Evolutionary conservation across 371 early-diverging fungal species (phyloP), one percentile per base, ranked within the genome.

Genomic region (Haplosporangium sp.): DNA sequence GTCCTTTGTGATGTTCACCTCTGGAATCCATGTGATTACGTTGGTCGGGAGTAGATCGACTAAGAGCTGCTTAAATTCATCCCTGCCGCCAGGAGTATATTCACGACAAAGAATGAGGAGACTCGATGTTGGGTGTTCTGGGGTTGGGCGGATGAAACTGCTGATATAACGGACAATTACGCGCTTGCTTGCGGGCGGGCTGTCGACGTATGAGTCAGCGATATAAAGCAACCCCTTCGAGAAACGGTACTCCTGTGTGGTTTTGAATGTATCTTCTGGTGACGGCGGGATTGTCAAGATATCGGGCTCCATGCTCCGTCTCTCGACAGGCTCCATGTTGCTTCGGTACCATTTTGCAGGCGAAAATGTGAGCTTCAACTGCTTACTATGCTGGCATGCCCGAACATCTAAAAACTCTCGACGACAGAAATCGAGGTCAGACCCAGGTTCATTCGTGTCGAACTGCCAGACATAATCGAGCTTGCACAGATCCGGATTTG

Each of bases 11-110:
- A 36, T n/a, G 10, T 40, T 5, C 2, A 9, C 6, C 2, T 62
- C 62, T 0, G 73, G 73, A 8, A 72, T 56, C 66, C 73, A 72
- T 52, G 73, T 72, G 12, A 53, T 29, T 2, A 20, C 12, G 21
- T 50, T 29, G 4, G 0, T 12, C 5, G 66, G 62, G 6, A 72
- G 52, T 12, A 61, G n/a, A 10, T 38, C 8, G 13, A 9, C 6
- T 0, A 61, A 1, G 14, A 72, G 41, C 6, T 52, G 5, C 5
- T 11, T 7, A 11, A 61, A 2, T 13, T 8, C 4, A 4, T 1
- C 6, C 18, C 46, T 42, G 16, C 12, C 20, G 0, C 40, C 21
- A 0, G 6, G 36, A 0, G 10, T 52, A 65, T 66, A 72, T 5
- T n/a, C 37, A 0, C 10, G 1, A 41, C 62, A 62, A 37, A 72